Conservation (phyloP, 768 basidiomycete species). For the Sporobolomyces phaffii region DNA sequence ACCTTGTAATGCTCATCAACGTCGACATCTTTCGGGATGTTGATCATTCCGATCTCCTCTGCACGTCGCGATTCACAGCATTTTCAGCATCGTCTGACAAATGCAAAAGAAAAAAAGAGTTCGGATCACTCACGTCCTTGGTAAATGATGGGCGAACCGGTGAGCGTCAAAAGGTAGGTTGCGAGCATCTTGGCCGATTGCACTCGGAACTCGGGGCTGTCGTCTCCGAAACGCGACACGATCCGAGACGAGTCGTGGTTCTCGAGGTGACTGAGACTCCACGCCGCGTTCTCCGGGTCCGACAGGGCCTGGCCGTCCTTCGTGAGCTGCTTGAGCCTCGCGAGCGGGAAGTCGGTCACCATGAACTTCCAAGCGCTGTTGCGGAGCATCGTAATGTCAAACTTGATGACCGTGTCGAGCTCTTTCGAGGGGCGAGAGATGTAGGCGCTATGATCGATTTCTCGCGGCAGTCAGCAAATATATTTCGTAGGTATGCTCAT, state of each 20-base stretch:
- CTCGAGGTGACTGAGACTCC: constrained; percentile 53
- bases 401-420: constrained; percentile 62
- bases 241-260: constrained; percentile 61
- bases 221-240: constrained; percentile 64
- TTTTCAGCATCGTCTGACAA: background rate
- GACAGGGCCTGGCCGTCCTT: constrained; percentile 5
- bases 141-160: constrained; percentile 66
- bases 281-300: constrained; percentile 14
- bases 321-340: constrained; percentile 21
- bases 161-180: constrained; percentile 57
- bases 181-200: constrained; percentile 62
- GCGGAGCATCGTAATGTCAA: constrained; percentile 47
- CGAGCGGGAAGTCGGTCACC: constrained; percentile 1
- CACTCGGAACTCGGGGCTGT: constrained; percentile 56
- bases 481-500: no score
- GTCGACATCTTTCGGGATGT: constrained; percentile 53
- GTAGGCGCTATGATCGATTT: no score
- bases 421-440: constrained; percentile 55
- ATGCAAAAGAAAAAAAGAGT: constrained; percentile 11
- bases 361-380: constrained; percentile 7
- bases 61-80: background rate
- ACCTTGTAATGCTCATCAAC: constrained; percentile 52
- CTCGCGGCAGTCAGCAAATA: no score
- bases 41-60: constrained; percentile 59
- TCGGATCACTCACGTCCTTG: constrained; percentile 52